These are phyloP conservation scores for Mucor mucedo DNA, from an alignment of 371 early-diverging fungal species.

Conservation along the genomic window DNA sequence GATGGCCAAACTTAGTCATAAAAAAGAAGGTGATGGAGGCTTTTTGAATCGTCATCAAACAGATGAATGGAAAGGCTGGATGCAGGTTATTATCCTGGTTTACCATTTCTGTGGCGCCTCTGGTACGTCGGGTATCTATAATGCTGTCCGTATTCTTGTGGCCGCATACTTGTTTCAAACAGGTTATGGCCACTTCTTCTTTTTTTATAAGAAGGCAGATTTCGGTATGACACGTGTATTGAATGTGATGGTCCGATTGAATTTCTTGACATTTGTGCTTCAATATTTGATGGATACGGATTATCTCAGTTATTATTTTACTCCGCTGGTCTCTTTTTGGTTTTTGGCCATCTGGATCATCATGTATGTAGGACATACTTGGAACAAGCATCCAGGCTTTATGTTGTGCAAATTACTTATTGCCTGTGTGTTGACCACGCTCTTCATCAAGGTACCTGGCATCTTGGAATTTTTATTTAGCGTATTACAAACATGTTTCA, in stretches of 20 bases:
- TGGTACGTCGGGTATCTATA: conserved; percentile 66
- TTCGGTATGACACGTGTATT: conserved; percentile 65
- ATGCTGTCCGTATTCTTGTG: conserved; percentile 71
- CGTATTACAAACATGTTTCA: conserved; percentile 40
- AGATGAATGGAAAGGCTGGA: conserved; percentile 90
- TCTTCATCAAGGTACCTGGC: conserved; percentile 47
- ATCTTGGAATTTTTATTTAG: conserved; percentile 50
- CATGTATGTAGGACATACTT: conserved; percentile 57
- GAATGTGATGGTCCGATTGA: conserved; percentile 69
- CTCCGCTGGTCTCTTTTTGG: conserved; percentile 76
- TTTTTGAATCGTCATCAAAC: conserved; percentile 77
- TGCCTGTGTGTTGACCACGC: conserved; percentile 41
- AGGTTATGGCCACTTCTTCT: conserved; percentile 79
- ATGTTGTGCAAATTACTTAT: conserved; percentile 57
- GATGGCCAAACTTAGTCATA: conserved; percentile 23
- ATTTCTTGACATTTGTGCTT: conserved; percentile 69
- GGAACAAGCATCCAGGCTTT: conserved; percentile 50
- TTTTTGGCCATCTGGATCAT: conserved; percentile 69
- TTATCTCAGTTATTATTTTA: conserved; percentile 77
- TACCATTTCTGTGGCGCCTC: conserved; percentile 78
- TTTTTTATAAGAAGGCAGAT: conserved; percentile 71
- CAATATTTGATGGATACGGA: conserved; percentile 70
- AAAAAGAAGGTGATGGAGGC: conserved; percentile 45
- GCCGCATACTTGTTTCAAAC: conserved; percentile 82
- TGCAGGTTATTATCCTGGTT: conserved; percentile 78